Evolutionary conservation across 2,329 filamentous ascomycete genomes (phyloP), one percentile per base, ranked within the genome.

Genomic region (Eutypella sp.): DNA sequence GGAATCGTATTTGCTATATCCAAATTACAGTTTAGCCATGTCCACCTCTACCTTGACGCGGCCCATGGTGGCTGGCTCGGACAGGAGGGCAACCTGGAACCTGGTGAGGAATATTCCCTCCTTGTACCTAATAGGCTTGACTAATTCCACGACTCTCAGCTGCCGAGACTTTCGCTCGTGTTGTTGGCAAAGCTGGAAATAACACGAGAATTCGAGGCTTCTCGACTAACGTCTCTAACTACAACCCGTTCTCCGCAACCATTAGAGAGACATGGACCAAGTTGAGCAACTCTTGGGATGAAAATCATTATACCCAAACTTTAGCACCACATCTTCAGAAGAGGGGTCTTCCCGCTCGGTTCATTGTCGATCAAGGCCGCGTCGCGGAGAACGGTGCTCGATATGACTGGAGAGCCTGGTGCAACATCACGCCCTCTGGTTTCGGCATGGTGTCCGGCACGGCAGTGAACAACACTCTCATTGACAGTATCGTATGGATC

Each of bases 401-500:
- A 59, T 38, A 43, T 16, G 60, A 68, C 47, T 81, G 78, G 75
- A 78, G 78, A 44, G 73, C 82, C 54, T 82, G 79, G 79, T 83
- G 79, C 67, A 83, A 82, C 51, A 69, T 78, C 37, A 70, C 65
- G 15, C 73, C 70, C 20, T 74, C 79, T 25, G 79, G 79, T 16
- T 82, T 82, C 49, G 80, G 79, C 50, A 64, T 67, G 22, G 71
- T 75, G 15, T 77, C 78, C 1, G 76, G 75, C 1, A 72, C 76
- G 1, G 62, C 73, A 49, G 82, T 78, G 9, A 73, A 72, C 19
- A 71, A 76, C 53, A 56, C 63, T 4, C 67, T 80, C 16, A 68
- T 74, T 34, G 80, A 84, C 58, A 76, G 79, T 19, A 78, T 82
- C 50, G 79, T 82, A 38, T 83, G 79, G 79, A 66, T 81, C 42